Base-by-base conservation (phyloP, 768 basidiomycete genomes). In the Leucocoprinus sp. region DNA sequence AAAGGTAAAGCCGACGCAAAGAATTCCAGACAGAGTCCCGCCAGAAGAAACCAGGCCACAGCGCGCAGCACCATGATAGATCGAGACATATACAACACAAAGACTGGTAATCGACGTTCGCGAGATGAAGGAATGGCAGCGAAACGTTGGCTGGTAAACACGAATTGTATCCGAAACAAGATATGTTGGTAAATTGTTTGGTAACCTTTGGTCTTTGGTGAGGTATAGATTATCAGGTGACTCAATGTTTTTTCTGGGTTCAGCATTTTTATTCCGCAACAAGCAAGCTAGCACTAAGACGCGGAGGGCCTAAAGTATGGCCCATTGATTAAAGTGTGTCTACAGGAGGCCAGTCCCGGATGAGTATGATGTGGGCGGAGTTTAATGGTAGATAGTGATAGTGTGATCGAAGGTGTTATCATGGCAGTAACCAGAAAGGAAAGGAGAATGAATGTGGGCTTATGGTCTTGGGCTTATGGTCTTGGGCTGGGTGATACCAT, bases 51-150 rank as follows among this genome's bases (percentile, higher is more conserved):
- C 52, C 76, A 60, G 47, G 58, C 61, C 49, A 67, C 53, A 37
- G 67, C 63, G 54, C 71, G 62, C 39, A 72, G 54, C 45, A 64
- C 65, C 55, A 72, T 48, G 50, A 70, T 45, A 52, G 64, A 58
- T 51, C 64, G 68, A 55, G 59, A 38, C 52, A 58, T 55, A 31
- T 31, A 31, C n/a, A 31, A 14, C 26, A 35, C 39, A 43, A 39
- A 37, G 44, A 48, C 39, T 37, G 35, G 60, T 64, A 63, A 52
- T 60, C 63, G 53, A 57, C 59, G 57, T 56, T 52, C 51, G 46
- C 31, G 37, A 38, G 37, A 36, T 34, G 43, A 40, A 33, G 48
- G 43, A 45, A 35, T 11, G 21, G 8, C 14, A 8, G 36, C 12
- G 27, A 11, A 23, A 43, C 23, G n/a, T 17, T 28, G 19, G 21